Evolutionary conservation across 2,329 filamentous ascomycete genomes (phyloP), one percentile per base, ranked within the genome.

Genomic region (Colletotrichum magnum): DNA sequence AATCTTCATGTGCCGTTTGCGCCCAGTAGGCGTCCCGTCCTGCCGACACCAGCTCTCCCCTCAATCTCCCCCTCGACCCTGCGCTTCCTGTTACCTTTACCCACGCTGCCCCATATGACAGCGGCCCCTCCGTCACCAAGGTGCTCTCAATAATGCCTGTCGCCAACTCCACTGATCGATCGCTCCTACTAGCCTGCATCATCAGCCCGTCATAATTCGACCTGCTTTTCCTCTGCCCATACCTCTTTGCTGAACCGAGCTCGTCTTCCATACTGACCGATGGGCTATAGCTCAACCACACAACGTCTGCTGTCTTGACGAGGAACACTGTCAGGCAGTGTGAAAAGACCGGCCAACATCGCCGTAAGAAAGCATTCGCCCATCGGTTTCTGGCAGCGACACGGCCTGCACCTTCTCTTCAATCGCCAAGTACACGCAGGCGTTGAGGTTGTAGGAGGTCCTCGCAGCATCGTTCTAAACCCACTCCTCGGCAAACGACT

Each of bases 381-480:
- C 61, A 15, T 36, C 32, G 32, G 43, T 5, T 45, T 32, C 41
- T 51, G 12, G 43, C 53, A 36, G 43, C 41, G 32, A 43, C 57
- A 36, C 48, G 28, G 41, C n/a, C 50, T 32, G 18, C 36, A 10
- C 53, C 28, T 13, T 47, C 7, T 59, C 51, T 56, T 52, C 28
- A 50, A 61, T 58, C 62, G 62, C 67, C 67, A 67, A 67, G 67
- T 69, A 69, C 26, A 69, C 62, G 62, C 9, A 57, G 67, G 67
- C 67, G 39, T 61, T 53, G 57, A 43, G 39, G 61, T 67, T 41
- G 45, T 41, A 18, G 57, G 28, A 48, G 10, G 15, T 50, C 16
- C 6, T 41, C 7, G n/a, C 28, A 36, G n/a, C 18, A 5, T 18
- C 39, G n/a, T 5, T 24, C 21, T 24, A 9, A 24, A 7, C 9